Conservation (phyloP, 1,284 basidiomycete genomes). For the Sanghuangporus baumii region DNA sequence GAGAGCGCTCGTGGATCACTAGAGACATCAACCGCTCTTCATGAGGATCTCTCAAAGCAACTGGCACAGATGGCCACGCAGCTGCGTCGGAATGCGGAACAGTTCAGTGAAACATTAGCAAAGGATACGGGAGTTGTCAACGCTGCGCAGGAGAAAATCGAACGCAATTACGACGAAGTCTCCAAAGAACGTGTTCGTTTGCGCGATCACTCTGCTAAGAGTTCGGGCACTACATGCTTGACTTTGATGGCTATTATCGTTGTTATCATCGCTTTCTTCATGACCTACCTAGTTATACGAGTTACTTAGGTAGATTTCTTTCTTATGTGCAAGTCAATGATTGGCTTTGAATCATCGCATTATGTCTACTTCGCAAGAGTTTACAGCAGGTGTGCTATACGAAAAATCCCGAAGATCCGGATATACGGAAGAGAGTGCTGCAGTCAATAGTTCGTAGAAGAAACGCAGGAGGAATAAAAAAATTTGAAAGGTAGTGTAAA, state of each 20-base stretch:
- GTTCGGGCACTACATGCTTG: conserved; percentile 67
- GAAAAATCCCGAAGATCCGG: background rate
- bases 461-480: background rate
- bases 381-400: background rate
- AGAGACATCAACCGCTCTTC: conserved; percentile 54
- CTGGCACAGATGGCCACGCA: conserved; percentile 75
- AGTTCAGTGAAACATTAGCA: conserved; percentile 60
- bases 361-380: background rate
- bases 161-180: conserved; percentile 67
- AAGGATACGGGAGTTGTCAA: conserved; percentile 61
- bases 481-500: conserved; percentile 3
- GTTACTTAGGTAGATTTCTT: conserved; percentile 35
- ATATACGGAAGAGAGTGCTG: background rate
- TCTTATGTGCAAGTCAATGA: background rate
- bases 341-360: background rate
- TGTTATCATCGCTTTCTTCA: conserved; percentile 57
- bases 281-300: conserved; percentile 71
- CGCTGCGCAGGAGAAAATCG: conserved; percentile 59
- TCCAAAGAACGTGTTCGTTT: conserved; percentile 57
- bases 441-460: background rate
- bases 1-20: conserved; percentile 33
- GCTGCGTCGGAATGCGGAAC: conserved; percentile 65
- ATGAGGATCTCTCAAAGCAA: conserved; percentile 68
- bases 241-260: conserved; percentile 53
- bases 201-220: conserved; percentile 60